Evolutionary conservation across 2,329 filamentous ascomycete genomes (phyloP), one percentile per base, ranked within the genome.

Genomic region (Graphilbum ipis-grandicollis): DNA sequence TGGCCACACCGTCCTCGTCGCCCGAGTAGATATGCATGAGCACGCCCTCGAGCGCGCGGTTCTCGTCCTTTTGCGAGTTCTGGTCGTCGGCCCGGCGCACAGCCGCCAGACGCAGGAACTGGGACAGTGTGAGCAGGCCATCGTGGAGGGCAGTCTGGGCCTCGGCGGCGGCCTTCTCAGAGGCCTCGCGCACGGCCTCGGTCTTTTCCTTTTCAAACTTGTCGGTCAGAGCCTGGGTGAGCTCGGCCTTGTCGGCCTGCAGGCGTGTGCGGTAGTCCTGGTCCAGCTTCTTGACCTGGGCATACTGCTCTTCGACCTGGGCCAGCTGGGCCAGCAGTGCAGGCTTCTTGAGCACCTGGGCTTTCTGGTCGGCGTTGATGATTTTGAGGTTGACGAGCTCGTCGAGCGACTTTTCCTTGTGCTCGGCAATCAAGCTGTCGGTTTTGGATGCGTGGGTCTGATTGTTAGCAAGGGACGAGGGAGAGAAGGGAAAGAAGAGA

Each of bases 361-460:
- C 71, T 57, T 78, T 83, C 58, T 88, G 81, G 56, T 88, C 81
- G 56, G 66, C 54, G 54, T 88, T 88, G 67, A 88, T 82, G 52
- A 83, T 74, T 56, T 72, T 78, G 40, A 67, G 55, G 17, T 68
- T 58, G 38, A 86, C 74, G 37, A 88, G 67, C 32, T 86, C 72
- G 39, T 86, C 79, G 37, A 86, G 71, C 9, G 71, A 67, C 55
- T 79, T 77, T 53, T 60, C 72, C 41, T 74, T 64, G 59, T 86
- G 72, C 53, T 81, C 74, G 44, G 65, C 66, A 46, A 85, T 62
- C 47, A 86, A 62, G 35, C 64, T 50, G 47, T 85, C 78, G 51
- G 79, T 77, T 60, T 81, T 85, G 48, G 72, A 68, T 46, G 75
- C 75, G 54, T 77, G 75, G 52, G 68, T 64, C 77, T 83, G 42